Evolutionary conservation across 257 asterid species (phyloP), one percentile per base, ranked within the genome.

Genomic region (Cynanchum wilfordii): DNA sequence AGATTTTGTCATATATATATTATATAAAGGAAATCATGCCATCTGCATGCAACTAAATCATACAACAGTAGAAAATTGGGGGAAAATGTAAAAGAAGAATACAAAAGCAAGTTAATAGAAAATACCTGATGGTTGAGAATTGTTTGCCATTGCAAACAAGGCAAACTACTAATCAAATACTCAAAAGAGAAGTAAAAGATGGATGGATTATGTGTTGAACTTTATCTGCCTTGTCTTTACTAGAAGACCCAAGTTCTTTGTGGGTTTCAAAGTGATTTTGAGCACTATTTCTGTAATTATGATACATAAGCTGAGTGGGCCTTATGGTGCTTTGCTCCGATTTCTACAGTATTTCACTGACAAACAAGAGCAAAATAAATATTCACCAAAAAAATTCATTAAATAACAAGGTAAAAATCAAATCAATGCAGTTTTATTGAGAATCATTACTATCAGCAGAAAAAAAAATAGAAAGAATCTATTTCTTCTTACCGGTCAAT

Each of bases 111-210:
- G 67, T 62, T 22, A 62, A 44, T 44, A 10, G 16, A 27, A 15
- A 38, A 62, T 1, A 62, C 67, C 67, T 62, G 67, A 17, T 33
- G 44, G 22, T 33, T 62, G 67, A 62, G 67, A 62, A 17, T 62
- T 33, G 22, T 33, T 62, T 7, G n/a, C 67, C 67, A 62, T 62
- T 30, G 67, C 67, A 16, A 30, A 17, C 16, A 62, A 62, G 1
- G 24, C 7, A 47, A 30, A 22, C 67, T 33, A 62, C 33, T 13
- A 16, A 7, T 2, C 24, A 3, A 62, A 1, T 62, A 30, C 33
- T 27, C 13, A 38, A 62, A 16, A 17, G 42, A 30, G 47, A 1
- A 62, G 12, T 16, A 62, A 16, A 62, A 15, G 45, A 62, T 62
- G 17, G 67, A 62, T 62, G n/a, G 66, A 59, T 27, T 42, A 62